phyloP scores from a whole-genome alignment of 202 grass and related monocot species.

The Carex sylvatica region DNA sequence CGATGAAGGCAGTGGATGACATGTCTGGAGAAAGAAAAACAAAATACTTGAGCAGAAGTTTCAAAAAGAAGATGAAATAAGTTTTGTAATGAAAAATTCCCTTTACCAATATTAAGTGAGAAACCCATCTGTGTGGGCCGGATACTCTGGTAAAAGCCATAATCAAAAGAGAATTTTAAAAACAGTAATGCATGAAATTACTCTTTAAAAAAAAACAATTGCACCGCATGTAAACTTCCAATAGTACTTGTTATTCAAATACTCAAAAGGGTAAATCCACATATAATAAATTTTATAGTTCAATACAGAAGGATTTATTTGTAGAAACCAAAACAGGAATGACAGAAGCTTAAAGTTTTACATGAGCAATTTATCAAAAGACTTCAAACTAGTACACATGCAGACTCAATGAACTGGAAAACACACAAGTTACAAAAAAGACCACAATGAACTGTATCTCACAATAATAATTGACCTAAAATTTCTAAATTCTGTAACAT shows the following conservation, averaged over 20 bases:
- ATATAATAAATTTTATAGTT: not conserved
- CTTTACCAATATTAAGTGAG: conserved; percentile 85
- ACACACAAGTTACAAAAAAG: not conserved
- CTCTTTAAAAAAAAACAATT: not conserved
- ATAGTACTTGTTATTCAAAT: not conserved
- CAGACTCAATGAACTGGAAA: not conserved
- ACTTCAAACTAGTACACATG: not conserved
- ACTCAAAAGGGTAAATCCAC: not conserved
- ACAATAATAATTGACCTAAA: not conserved
- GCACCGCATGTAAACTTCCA: not conserved
- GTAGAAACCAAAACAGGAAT: not conserved
- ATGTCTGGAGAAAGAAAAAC: conserved; percentile 57
- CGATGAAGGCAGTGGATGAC: conserved; percentile 96
- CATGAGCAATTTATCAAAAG: not conserved
- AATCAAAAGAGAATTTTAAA: not conserved
- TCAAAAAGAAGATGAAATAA: conserved; percentile 39
- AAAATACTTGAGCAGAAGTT: conserved; percentile 18
- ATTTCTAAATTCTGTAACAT: not conserved
- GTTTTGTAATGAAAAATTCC: conserved; percentile 21
- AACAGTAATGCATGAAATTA: not conserved
- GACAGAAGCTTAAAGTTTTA: not conserved
- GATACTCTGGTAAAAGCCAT: conserved; percentile 97
- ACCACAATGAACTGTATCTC: not conserved
- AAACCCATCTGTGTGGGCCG: conserved; percentile 93
- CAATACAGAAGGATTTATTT: not conserved